A percentile compares a stretch with the other conserved stretches of the same genome.
These are phyloP conservation scores for Xylariaceae sp. DNA, from an alignment of 2,329 filamentous ascomycete species.

Conservation along the genomic window DNA sequence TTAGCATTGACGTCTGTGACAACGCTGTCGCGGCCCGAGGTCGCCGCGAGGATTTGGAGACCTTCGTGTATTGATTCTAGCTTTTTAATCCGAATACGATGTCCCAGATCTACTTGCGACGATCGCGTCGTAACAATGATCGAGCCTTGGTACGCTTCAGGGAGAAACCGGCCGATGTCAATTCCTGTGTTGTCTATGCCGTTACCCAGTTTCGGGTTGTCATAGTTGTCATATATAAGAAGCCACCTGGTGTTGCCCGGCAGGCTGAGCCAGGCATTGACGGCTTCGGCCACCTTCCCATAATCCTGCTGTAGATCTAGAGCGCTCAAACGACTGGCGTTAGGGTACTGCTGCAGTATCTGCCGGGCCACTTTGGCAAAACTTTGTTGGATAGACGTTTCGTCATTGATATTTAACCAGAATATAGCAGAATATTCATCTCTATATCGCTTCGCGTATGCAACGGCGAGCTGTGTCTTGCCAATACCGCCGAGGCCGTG, in stretches of 20 bases:
- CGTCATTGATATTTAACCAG: slow-evolving; percentile 28
- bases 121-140: slow-evolving; percentile 50
- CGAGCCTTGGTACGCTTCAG: slow-evolving; percentile 45
- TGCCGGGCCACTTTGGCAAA: slow-evolving; percentile 22
- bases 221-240: slow-evolving; percentile 49
- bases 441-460: slow-evolving; percentile 25
- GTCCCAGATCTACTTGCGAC: slow-evolving; percentile 42
- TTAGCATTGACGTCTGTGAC: slow-evolving; percentile 1
- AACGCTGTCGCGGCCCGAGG: not conserved
- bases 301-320: slow-evolving; percentile 19
- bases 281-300: slow-evolving; percentile 38
- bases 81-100: slow-evolving; percentile 42
- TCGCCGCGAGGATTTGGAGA: not conserved
- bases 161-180: slow-evolving; percentile 43
- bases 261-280: slow-evolving; percentile 47
- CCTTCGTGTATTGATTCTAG: slow-evolving; percentile 31
- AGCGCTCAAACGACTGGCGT: slow-evolving; percentile 5
- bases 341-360: slow-evolving; percentile 27
- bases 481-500: slow-evolving; percentile 30
- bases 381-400: slow-evolving; percentile 23
- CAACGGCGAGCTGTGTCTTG: slow-evolving; percentile 29
- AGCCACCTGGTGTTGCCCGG: slow-evolving; percentile 46
- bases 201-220: slow-evolving; percentile 42
- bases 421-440: slow-evolving; percentile 25
- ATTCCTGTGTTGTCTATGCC: slow-evolving; percentile 30